Percentiles rank a stretch among this genome's conserved stretches.
These are phyloP conservation scores for Ogataea glucozyma DNA, from an alignment of 805 yeast genomes.

Conservation along the genomic window DNA sequence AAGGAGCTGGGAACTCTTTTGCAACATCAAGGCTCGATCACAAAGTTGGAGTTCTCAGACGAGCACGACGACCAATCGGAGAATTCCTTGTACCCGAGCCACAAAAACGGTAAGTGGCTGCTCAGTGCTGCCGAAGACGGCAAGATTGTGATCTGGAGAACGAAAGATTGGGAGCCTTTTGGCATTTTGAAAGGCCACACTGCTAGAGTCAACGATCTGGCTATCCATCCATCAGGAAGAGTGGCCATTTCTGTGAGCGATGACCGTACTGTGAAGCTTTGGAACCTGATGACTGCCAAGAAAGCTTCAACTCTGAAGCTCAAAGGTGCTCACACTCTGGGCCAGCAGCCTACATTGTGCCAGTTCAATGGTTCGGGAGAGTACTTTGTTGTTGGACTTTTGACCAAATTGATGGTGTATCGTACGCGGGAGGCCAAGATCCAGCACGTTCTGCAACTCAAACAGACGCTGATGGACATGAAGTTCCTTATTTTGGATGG, in stretches of 20 bases:
- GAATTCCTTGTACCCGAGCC: conserved; percentile 22
- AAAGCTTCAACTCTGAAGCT: conserved; percentile 84
- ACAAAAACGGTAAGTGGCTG: conserved; percentile 79
- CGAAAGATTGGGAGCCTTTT: conserved; percentile 94
- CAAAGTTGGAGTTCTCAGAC: conserved; percentile 68
- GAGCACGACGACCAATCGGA: conserved; percentile 39
- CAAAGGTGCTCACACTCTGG: conserved; percentile 64
- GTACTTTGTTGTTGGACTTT: conserved; percentile 72
- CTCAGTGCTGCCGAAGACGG: conserved; percentile 91
- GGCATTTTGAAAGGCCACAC: conserved; percentile 88
- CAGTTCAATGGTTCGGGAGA: conserved; percentile 57
- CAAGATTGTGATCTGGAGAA: conserved; percentile 86
- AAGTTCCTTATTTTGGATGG: conserved; percentile 49
- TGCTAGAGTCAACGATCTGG: conserved; percentile 78
- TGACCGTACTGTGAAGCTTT: conserved; percentile 80
- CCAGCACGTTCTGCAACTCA: conserved; percentile 50
- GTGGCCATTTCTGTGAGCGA: conserved; percentile 87
- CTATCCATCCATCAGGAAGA: conserved; percentile 87
- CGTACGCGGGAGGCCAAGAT: conserved; percentile 63
- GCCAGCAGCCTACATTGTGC: conserved; percentile 43
- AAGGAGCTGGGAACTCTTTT: conserved; percentile 89
- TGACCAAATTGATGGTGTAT: conserved; percentile 64
- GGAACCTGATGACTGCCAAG: conserved; percentile 97
- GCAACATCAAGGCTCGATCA: conserved; percentile 85
- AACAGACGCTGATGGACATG: conserved; percentile 64